phyloP scores from a whole-genome alignment of 2,329 filamentous ascomycete genomes.

The Fusarium drepaniforme region DNA sequence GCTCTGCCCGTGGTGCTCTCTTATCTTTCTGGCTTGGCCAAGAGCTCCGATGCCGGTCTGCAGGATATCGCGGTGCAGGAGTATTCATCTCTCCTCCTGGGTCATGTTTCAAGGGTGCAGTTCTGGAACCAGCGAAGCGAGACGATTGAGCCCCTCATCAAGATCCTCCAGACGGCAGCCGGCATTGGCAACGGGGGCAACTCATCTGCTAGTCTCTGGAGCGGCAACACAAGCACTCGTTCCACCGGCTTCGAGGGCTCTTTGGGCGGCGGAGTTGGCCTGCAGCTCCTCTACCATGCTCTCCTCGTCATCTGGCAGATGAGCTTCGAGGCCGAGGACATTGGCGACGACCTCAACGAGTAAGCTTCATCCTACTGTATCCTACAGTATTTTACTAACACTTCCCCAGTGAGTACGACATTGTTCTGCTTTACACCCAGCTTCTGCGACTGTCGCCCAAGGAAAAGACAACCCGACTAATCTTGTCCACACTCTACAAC shows the following conservation, averaged over 20 bases:
- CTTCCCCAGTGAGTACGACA: conserved; percentile 79
- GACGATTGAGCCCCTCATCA: conserved; percentile 84
- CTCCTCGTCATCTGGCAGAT: conserved; percentile 96
- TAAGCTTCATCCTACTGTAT: conserved; percentile 58
- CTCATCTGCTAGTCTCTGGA: conserved; percentile 72
- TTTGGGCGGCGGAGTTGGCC: conserved; percentile 84
- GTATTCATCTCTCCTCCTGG: conserved; percentile 87
- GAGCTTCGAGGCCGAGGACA: conserved; percentile 86
- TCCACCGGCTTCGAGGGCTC: conserved; percentile 72
- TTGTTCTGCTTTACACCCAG: conserved; percentile 91
- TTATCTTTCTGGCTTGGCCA: conserved; percentile 87
- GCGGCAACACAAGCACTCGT: conserved; percentile 63
- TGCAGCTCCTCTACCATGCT: conserved; percentile 95
- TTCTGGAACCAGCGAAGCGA: conserved; percentile 95
- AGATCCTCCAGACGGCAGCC: conserved; percentile 84
- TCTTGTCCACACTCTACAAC: conserved; percentile 91
- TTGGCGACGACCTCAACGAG: conserved; percentile 85
- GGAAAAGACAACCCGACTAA: conserved; percentile 94
- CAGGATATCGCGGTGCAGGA: conserved; percentile 97
- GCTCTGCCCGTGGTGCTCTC: conserved; percentile 86
- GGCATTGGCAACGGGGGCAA: conserved; percentile 76
- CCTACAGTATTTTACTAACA: conserved; percentile 18
- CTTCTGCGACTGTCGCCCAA: conserved; percentile 93
- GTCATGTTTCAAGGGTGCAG: conserved; percentile 77
- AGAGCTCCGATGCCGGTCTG: conserved; percentile 87